Evolutionary conservation across 2,329 filamentous ascomycete species (phyloP).

Genomic region (Arthroderma sp.): DNA sequence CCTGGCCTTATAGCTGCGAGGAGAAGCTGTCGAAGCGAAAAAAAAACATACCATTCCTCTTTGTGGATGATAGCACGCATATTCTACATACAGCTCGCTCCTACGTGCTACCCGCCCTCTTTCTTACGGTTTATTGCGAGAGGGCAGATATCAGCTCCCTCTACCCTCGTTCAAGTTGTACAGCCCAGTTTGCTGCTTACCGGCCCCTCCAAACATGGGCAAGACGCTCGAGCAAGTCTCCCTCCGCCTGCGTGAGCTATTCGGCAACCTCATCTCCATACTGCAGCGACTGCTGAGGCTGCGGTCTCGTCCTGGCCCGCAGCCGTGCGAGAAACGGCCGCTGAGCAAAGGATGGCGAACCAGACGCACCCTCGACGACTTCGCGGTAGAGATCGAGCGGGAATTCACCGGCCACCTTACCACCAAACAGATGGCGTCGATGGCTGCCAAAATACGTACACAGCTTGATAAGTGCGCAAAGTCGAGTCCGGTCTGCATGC

Average conservation of each 20-base stretch:
- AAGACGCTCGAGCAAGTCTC: conserved; percentile 28
- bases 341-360: conserved; percentile 26
- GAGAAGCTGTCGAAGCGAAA: neutral
- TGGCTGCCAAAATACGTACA: conserved; percentile 35
- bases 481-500: conserved; percentile 49
- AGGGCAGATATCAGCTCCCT: no score
- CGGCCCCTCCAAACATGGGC: conserved; percentile 6
- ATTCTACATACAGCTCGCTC: no score
- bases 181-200: no score
- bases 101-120: no score
- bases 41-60: no score
- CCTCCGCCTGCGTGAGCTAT: conserved; percentile 32
- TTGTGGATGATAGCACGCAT: no score
- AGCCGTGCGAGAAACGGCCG: conserved; percentile 16
- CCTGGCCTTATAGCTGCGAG: neutral
- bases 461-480: conserved; percentile 46
- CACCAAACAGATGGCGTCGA: conserved; percentile 28
- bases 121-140: no score
- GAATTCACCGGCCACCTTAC: conserved; percentile 29
- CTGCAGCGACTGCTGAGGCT: conserved; percentile 33
- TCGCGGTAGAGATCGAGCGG: conserved; percentile 29
- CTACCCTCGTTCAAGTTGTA: no score
- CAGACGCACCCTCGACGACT: conserved; percentile 28
- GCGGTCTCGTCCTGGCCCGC: neutral
- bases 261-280: conserved; percentile 29